phyloP scores from a whole-genome alignment of 306 rosid genomes.

The Geum urbanum region DNA sequence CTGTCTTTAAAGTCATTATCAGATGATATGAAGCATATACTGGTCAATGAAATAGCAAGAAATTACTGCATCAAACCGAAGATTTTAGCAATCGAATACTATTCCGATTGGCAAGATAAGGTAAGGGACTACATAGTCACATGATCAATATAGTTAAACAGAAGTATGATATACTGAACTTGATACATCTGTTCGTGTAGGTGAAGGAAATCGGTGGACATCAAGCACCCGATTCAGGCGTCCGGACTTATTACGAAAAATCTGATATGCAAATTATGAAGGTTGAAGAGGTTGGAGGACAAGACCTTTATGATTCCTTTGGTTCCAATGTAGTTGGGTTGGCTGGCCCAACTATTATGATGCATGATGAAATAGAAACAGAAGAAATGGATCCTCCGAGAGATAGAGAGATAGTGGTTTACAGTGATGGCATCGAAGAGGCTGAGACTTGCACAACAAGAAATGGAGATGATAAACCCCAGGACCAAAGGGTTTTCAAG shows the following conservation, averaged over 20 bases:
- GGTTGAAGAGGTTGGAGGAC: conserved; percentile 29
- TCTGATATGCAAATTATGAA: conserved; percentile 30
- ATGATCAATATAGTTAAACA: background rate
- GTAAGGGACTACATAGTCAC: conserved; percentile 23
- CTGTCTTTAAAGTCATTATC: conserved; percentile 38
- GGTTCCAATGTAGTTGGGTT: conserved; percentile 22
- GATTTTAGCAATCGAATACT: conserved; percentile 57
- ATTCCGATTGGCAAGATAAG: conserved; percentile 59
- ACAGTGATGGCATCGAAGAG: conserved; percentile 55
- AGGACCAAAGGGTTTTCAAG: conserved; percentile 52
- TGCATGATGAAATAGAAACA: conserved; percentile 21
- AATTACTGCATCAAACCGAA: conserved; percentile 43
- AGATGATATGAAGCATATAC: conserved; percentile 47
- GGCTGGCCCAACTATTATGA: conserved; percentile 29
- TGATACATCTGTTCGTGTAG: conserved; percentile 20
- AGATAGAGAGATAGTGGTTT: conserved; percentile 29
- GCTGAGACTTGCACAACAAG: conserved; percentile 29
- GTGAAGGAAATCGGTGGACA: conserved; percentile 31
- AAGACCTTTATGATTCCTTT: conserved; percentile 22
- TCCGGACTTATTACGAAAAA: conserved; percentile 21
- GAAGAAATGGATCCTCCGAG: conserved; percentile 19
- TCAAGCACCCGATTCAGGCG: conserved; percentile 25
- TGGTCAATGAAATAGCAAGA: conserved; percentile 55
- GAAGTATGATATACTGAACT: background rate
- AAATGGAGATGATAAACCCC: conserved; percentile 24